phyloP scores from a whole-genome alignment of 805 yeast species.

The Kuraishia molischiana region DNA sequence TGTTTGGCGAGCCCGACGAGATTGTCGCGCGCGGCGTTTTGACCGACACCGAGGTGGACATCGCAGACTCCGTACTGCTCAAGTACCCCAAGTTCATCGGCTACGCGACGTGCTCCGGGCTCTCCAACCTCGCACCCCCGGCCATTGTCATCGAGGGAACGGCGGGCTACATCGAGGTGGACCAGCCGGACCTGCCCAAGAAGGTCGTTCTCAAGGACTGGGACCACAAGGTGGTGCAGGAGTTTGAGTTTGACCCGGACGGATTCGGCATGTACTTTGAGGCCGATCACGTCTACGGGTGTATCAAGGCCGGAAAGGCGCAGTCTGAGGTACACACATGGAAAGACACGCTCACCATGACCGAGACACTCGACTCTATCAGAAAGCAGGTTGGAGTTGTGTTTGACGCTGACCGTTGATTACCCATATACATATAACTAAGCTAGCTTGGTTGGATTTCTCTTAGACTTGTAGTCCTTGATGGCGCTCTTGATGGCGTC shows the following conservation, averaged over 20 bases:
- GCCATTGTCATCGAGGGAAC: conserved; percentile 10
- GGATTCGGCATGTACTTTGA: conserved; percentile 41
- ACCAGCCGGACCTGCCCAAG: conserved; percentile 10
- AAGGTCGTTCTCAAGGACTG: conserved; percentile 20
- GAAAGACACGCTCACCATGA: conserved; percentile 34
- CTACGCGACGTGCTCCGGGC: conserved; percentile 20
- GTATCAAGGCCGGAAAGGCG: conserved; percentile 26
- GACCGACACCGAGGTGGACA: conserved; percentile 32
- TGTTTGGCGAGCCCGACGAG: conserved; percentile 21
- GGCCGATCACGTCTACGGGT: conserved; percentile 43
- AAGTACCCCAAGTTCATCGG: conserved; percentile 25
- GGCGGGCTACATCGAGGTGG: conserved; percentile 10
- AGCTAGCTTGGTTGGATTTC: not conserved
- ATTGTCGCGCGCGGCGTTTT: conserved; percentile 18
- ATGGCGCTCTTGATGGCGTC: conserved; percentile 97
- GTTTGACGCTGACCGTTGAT: too few relatives aligned
- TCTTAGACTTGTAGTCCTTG: conserved; percentile 83
- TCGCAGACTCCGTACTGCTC: conserved; percentile 24
- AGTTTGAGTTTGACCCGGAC: conserved; percentile 20
- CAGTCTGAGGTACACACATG: conserved; percentile 25
- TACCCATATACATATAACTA: not conserved
- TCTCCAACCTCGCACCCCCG: not conserved
- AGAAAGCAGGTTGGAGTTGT: conserved; percentile 30
- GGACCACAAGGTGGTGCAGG: conserved; percentile 11
- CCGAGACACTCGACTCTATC: conserved; percentile 34